Evolutionary conservation across 371 early-diverging fungal genomes (phyloP).

Genomic region (Smittium mucronatum): DNA sequence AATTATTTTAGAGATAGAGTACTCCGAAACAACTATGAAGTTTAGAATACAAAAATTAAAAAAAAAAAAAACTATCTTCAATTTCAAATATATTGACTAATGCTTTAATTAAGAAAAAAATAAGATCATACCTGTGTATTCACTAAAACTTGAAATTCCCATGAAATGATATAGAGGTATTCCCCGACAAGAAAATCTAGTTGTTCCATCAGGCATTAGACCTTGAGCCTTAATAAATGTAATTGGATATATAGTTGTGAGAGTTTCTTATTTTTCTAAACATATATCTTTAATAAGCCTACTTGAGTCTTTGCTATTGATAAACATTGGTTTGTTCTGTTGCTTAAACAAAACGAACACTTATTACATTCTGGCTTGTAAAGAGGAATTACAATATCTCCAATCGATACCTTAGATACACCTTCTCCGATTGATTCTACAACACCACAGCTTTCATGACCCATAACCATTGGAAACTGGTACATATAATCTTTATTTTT

Average conservation of each 20-base stretch:
- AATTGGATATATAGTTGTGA: background rate
- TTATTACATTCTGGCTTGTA: constrained; percentile 83
- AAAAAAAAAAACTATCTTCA: too few relatives aligned
- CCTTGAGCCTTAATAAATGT: constrained; percentile 66
- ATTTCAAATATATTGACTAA: background rate
- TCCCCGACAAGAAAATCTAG: constrained; percentile 87
- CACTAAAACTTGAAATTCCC: constrained; percentile 90
- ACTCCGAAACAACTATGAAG: constrained; percentile 61
- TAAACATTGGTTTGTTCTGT: constrained; percentile 91
- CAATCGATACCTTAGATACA: constrained; percentile 73
- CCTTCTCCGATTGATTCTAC: constrained; percentile 95
- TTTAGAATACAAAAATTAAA: background rate
- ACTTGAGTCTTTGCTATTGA: constrained; percentile 79
- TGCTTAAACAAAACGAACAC: constrained; percentile 91
- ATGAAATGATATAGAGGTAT: constrained; percentile 82
- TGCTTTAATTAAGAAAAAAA: background rate
- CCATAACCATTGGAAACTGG: constrained; percentile 81
- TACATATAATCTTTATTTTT: constrained; percentile 56
- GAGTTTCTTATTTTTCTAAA: background rate
- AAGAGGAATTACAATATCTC: constrained; percentile 92
- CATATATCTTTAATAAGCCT: background rate
- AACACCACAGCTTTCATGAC: constrained; percentile 91
- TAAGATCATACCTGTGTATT: constrained; percentile 88
- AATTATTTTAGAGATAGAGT: constrained; percentile 80
- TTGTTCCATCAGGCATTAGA: constrained; percentile 86